phyloP scores from a whole-genome alignment of 106 monocot genomes.

The Gastrodia elata region DNA sequence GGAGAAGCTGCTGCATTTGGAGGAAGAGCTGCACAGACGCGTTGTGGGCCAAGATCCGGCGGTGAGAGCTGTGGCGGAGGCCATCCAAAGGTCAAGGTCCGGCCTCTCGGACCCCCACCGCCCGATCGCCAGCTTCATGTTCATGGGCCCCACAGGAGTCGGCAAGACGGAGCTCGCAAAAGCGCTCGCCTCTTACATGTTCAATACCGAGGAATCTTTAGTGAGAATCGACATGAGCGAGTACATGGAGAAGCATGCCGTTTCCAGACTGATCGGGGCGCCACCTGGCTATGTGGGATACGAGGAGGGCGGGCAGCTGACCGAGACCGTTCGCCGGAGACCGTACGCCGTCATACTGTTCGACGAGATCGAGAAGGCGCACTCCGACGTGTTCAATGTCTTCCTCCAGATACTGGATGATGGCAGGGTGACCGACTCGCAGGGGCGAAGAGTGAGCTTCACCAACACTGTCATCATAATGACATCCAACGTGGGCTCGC shows the following conservation, averaged over 20 bases:
- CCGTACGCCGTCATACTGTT: constrained; percentile 91
- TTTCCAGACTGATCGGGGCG: constrained; percentile 92
- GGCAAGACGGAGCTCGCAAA: constrained; percentile 97
- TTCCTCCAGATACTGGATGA: constrained; percentile 98
- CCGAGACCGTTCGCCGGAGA: constrained; percentile 74
- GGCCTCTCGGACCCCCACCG: constrained; percentile 94
- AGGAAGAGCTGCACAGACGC: constrained; percentile 92
- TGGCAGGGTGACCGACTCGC: constrained; percentile 93
- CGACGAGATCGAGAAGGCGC: constrained; percentile 99
- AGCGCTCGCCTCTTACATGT: constrained; percentile 85
- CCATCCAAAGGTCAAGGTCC: constrained; percentile 89
- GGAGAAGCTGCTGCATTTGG: constrained; percentile 82
- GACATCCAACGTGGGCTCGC: constrained; percentile 99
- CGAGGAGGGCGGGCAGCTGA: constrained; percentile 95
- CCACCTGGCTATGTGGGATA: constrained; percentile 98
- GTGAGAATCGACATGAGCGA: constrained; percentile 99
- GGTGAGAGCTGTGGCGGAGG: constrained; percentile 83
- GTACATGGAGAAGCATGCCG: constrained; percentile 99
- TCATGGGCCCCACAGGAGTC: constrained; percentile 99
- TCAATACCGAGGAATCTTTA: constrained; percentile 96
- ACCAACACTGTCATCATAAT: constrained; percentile 97
- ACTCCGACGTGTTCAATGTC: constrained; percentile 94
- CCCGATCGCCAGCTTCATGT: constrained; percentile 99
- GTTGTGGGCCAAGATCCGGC: constrained; percentile 95
- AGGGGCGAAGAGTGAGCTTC: constrained; percentile 83